Evolutionary conservation across 768 basidiomycete species (phyloP).

Genomic region (Multifurca ochricompacta): DNA sequence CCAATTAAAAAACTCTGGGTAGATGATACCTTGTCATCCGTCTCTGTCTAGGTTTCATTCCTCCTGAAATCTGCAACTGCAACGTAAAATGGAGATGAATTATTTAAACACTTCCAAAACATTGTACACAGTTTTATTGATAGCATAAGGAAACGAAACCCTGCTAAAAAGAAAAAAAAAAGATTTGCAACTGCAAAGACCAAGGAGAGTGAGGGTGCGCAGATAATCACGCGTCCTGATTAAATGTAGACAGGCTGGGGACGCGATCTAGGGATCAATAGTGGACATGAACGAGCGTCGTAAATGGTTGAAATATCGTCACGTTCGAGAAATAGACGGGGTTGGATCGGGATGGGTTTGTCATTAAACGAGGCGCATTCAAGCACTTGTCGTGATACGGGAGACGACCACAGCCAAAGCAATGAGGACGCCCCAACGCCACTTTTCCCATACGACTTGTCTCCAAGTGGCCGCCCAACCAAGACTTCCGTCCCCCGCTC

Average conservation of each 20-base stretch:
- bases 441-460: slow-evolving; percentile 70
- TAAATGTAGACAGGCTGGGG: not conserved
- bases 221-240: slow-evolving; percentile 11
- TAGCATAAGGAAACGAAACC: slow-evolving; percentile 13
- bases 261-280: slow-evolving; percentile 9
- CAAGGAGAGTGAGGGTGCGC: slow-evolving; percentile 5
- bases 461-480: slow-evolving; percentile 60
- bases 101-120: slow-evolving; percentile 7
- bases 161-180: slow-evolving; percentile 5
- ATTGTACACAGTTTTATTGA: slow-evolving; percentile 14
- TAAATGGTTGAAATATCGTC: slow-evolving; percentile 13
- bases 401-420: slow-evolving; percentile 73
- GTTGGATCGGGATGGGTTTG: not conserved
- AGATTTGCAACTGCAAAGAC: slow-evolving; percentile 6
- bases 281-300: slow-evolving; percentile 15
- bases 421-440: slow-evolving; percentile 76
- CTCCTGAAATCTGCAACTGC: not conserved
- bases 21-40: not conserved
- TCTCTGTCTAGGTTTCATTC: not conserved
- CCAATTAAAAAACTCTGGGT: slow-evolving; percentile 50
- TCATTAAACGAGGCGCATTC: not conserved
- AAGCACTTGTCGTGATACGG: slow-evolving; percentile 48
- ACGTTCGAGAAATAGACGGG: not conserved
- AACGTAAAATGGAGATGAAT: not conserved
- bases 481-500: slow-evolving; percentile 24